Evolutionary conservation across 768 basidiomycete genomes (phyloP), one percentile per base, ranked within the genome.

Genomic region (Auriscalpium vulgare): DNA sequence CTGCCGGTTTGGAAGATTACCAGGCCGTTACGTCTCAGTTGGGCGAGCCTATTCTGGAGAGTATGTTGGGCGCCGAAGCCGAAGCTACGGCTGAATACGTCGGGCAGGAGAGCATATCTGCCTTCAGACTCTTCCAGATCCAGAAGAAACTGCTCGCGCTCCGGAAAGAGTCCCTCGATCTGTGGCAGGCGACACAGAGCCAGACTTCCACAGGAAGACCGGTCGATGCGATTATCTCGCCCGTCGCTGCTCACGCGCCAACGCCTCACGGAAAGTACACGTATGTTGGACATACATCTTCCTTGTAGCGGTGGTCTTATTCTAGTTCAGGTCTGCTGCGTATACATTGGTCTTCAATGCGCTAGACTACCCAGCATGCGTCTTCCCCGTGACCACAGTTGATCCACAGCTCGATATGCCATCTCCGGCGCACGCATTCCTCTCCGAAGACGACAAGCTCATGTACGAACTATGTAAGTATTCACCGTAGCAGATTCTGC

Each of bases 201-300:
- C 54, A 54, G 36, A 82, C 81, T 14, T 69, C 69, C 7, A 82
- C 78, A 0, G 77, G 75, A 10, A 66, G 80, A 36, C 78, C 80
- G 0, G 71, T 82, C 5, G 81, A 82, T 59, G 78, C 75, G 2
- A 73, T 82, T 63, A 76, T 82, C 53, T 71, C 70, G 9, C 76
- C 81, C 14, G 73, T 66, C 0, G 73, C 71, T 3, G 70, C 75
- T 7, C 75, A 72, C 60, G 63, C 74, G 3, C 74, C 79, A 1
- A 68, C 71, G 44, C 79, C 75, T 8, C 78, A 79, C 53, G 77
- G 76, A 2, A 65, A 69, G 47, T 71, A 75, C 56, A 68, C 61
- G 77, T 75, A 49, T 57, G 72, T 66, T 29, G 1, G 47, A 17
- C 9, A 35, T n/a, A 55, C 29, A 29, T 1, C 29, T 4, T 29